phyloP scores from a whole-genome alignment of 1,284 basidiomycete genomes.

The Wallemia mellicola region DNA sequence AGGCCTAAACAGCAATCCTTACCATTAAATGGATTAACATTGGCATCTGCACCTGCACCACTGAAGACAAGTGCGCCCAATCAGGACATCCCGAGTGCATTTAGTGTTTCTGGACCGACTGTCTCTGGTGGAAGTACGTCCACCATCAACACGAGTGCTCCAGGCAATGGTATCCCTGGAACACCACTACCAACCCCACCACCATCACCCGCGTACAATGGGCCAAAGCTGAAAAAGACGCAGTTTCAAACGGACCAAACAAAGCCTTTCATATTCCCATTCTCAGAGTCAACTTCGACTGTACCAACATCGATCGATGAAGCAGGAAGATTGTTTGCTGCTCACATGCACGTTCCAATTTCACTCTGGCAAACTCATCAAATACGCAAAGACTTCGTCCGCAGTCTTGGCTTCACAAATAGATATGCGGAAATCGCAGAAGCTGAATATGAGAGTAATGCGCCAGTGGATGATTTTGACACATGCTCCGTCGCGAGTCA shows the following conservation, averaged over 20 bases:
- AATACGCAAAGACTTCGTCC: constrained; percentile 77
- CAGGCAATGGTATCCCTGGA: constrained; percentile 23
- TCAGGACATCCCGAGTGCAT: not conserved
- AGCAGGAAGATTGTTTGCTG: constrained; percentile 63
- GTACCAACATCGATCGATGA: constrained; percentile 90
- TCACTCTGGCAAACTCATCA: constrained; percentile 82
- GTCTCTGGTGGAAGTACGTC: not conserved
- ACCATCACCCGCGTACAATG: constrained; percentile 29
- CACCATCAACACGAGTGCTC: not conserved
- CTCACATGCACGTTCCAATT: constrained; percentile 68
- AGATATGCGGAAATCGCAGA: constrained; percentile 23
- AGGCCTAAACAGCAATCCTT: constrained; percentile 5
- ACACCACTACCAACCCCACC: constrained; percentile 75
- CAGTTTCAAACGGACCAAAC: constrained; percentile 95
- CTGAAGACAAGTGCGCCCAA: not conserved
- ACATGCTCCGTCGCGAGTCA: not conserved
- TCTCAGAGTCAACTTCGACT: constrained; percentile 22
- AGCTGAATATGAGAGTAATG: constrained; percentile 4
- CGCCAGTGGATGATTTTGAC: constrained; percentile 2
- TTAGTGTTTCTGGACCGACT: not conserved
- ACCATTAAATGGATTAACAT: not conserved
- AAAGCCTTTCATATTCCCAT: constrained; percentile 84
- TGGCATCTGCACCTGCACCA: not conserved
- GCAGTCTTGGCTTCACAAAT: constrained; percentile 65
- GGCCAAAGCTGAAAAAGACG: constrained; percentile 66